These are phyloP conservation scores for Fraxinus excelsior DNA, from an alignment of 257 asterid genomes.

Conservation along the genomic window DNA sequence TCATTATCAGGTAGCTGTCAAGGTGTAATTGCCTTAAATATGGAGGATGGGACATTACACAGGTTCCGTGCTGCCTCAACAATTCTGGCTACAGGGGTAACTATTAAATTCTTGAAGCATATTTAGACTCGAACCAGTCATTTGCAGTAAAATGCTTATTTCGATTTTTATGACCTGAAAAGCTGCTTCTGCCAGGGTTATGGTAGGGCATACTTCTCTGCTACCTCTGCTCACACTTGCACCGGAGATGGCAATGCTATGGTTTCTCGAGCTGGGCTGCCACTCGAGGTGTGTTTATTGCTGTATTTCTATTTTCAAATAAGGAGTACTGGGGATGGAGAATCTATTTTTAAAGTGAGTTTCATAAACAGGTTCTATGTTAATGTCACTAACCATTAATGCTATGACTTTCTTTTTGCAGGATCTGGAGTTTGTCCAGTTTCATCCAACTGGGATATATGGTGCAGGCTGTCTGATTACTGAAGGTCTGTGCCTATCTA, in stretches of 20 bases:
- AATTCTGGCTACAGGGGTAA: conserved; percentile 97
- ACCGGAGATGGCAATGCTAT: conserved; percentile 99
- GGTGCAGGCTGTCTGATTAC: conserved; percentile 99
- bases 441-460: conserved; percentile 96
- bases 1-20: conserved; percentile 53
- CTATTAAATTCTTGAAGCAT: conserved; percentile 14
- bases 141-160: conserved; percentile 11
- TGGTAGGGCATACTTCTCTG: conserved; percentile 94
- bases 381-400: conserved; percentile 20
- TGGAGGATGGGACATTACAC: conserved; percentile 98
- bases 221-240: conserved; percentile 99
- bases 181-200: conserved; percentile 61
- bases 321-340: not conserved
- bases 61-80: conserved; percentile 88
- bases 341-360: not conserved
- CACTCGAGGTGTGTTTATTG: conserved; percentile 65
- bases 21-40: conserved; percentile 86
- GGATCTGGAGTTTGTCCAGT: conserved; percentile 99
- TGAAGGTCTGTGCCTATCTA: conserved; percentile 58
- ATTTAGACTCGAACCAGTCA: not conserved
- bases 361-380: not conserved
- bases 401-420: conserved; percentile 33
- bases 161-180: conserved; percentile 4
- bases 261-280: conserved; percentile 98
- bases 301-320: conserved; percentile 8